Base-by-base conservation (phyloP, 2,329 filamentous ascomycete genomes). In the Diaporthe helianthi region DNA sequence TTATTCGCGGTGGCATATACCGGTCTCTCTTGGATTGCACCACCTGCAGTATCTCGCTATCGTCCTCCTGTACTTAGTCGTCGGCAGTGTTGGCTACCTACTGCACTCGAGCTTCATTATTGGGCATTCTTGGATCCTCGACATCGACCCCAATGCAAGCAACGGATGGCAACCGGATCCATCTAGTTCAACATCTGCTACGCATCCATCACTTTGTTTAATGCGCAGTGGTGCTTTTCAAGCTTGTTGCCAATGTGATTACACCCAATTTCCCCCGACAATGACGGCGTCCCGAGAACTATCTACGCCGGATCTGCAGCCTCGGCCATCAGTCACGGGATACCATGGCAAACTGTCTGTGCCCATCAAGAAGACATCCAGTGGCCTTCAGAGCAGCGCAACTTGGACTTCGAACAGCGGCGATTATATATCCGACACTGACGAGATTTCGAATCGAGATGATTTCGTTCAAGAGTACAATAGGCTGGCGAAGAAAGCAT, bases 401-500 rank as follows among this genome's bases (percentile, higher is more conserved):
- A 89, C 86, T 3, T 90, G 88, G 88, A 84, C 85, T 0, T 85
- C 86, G 22, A 86, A 85, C 51, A 87, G 84, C 68, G 84, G 83
- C 47, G 86, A 86, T 38, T 73, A 81, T 22, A 74, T 83, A 38
- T 83, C 81, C 24, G 85, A 88, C 65, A 79, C 79, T 4, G 86
- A 87, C 49, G 83, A 84, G 36, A 76, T 84, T 19, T 82, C 84
- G 44, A 82, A 85, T 65, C 81, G 86, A 36, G 76, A 78, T 1
- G 74, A 78, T 3, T 87, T 87, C 75, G 76, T 90, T 7, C 74
- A 83, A 9, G 86, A 89, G 73, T 91, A 90, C 76, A 91, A 91
- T 75, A 80, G 82, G 5, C 76, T 90, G 6, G 89, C 89, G 3
- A 83, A 81, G 68, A 87, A 87, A 83, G 88, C 89, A 71, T 38